Conservation (phyloP, 805 yeast species). For the Candida pini region DNA sequence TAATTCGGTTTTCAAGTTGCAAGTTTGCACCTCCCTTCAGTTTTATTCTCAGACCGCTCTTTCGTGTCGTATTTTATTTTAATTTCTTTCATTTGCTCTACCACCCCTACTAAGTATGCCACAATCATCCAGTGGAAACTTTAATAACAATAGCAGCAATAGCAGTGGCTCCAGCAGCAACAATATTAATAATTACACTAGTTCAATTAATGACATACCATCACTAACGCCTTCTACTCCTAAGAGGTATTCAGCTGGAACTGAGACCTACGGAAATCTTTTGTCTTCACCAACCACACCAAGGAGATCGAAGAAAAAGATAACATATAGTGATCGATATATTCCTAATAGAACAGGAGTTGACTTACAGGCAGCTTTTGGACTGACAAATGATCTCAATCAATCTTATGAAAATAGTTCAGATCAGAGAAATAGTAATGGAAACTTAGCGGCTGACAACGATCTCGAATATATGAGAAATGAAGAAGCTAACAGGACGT, state of each 20-base stretch:
- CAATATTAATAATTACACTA: no score
- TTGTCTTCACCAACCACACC: conserved; percentile 40
- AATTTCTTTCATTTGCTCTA: no score
- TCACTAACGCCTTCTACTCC: conserved; percentile 18
- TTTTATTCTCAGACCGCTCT: no score
- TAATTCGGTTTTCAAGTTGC: no score
- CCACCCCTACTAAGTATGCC: no score
- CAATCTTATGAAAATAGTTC: conserved; percentile 7
- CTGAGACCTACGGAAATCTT: conserved; percentile 4
- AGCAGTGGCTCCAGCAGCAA: no score
- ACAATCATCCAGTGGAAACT: no score
- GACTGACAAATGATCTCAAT: conserved; percentile 30
- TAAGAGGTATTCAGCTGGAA: conserved; percentile 7
- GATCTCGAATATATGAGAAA: conserved; percentile 66
- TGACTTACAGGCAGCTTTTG: conserved; percentile 81
- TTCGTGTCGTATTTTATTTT: no score
- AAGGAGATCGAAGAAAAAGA: conserved; percentile 37
- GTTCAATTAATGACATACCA: conserved; percentile 8
- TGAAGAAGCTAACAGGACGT: conserved; percentile 82
- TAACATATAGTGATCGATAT: conserved; percentile 73
- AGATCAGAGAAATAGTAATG: conserved; percentile 6
- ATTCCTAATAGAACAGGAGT: conserved; percentile 85
- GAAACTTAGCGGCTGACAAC: conserved; percentile 33
- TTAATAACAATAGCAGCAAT: no score
- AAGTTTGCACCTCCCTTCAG: no score